These are phyloP conservation scores for Breynia disticha DNA, from an alignment of 441 rosid species.

Conservation along the genomic window DNA sequence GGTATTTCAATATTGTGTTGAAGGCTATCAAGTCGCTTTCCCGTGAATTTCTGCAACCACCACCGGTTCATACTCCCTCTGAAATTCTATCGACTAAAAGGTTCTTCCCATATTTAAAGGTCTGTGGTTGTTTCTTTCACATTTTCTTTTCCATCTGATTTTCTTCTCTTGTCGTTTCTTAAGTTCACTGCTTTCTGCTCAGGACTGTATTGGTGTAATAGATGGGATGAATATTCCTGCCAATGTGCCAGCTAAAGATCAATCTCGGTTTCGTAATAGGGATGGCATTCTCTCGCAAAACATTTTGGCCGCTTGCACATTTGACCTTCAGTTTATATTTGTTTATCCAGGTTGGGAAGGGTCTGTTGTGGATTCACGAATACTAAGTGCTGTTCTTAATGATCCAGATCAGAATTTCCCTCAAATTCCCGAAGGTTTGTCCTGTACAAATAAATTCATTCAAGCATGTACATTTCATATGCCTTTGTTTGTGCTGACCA, in stretches of 20 bases:
- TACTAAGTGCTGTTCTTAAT: conserved; percentile 62
- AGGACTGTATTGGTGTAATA: conserved; percentile 76
- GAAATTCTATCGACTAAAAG: conserved; percentile 41
- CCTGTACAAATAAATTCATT: not conserved
- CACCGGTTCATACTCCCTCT: conserved; percentile 28
- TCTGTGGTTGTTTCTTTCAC: conserved; percentile 9
- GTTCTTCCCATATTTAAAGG: conserved; percentile 80
- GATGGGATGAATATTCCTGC: conserved; percentile 72
- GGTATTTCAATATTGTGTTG: conserved; percentile 70
- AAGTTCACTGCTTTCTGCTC: conserved; percentile 13
- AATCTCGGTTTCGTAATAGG: conserved; percentile 59
- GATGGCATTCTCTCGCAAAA: conserved; percentile 62
- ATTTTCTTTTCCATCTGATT: not conserved
- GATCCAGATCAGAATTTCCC: conserved; percentile 85
- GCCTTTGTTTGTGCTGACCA: too few relatives aligned
- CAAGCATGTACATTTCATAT: not conserved
- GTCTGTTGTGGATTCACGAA: conserved; percentile 61
- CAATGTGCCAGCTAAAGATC: conserved; percentile 67
- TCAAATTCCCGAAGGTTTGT: conserved; percentile 51
- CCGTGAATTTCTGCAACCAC: conserved; percentile 49
- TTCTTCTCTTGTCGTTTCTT: conserved; percentile 9
- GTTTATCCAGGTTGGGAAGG: conserved; percentile 92
- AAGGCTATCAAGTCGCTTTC: conserved; percentile 83
- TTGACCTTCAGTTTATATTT: conserved; percentile 65
- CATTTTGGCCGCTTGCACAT: conserved; percentile 78